phyloP scores from a whole-genome alignment of 495 filamentous ascomycete genomes.

The Neurospora sp. region DNA sequence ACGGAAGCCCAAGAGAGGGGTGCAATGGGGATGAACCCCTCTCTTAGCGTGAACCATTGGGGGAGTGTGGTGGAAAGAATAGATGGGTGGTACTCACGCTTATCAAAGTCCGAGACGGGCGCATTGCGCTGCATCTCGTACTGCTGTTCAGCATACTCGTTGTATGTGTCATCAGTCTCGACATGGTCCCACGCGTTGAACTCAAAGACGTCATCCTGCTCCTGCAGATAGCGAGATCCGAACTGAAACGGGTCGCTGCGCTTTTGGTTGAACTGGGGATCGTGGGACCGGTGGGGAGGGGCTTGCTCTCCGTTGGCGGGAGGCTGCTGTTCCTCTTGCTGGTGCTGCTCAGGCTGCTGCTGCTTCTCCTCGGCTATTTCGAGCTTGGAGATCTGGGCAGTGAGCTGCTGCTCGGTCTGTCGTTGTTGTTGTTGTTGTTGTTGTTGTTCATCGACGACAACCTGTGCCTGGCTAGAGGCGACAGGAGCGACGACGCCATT shows the following conservation, averaged over 20 bases:
- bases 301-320: too few species aligned
- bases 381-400: slow-evolving; percentile 19
- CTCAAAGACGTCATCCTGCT: slow-evolving; percentile 79
- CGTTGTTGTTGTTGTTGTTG: background rate
- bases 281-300: slow-evolving; percentile 40
- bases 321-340: slow-evolving; percentile 12
- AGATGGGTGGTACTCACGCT: slow-evolving; percentile 35
- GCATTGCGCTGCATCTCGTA: slow-evolving; percentile 69
- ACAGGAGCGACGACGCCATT: slow-evolving; percentile 6
- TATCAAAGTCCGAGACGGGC: slow-evolving; percentile 82
- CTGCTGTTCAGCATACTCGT: slow-evolving; percentile 69
- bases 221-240: slow-evolving; percentile 73
- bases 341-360: slow-evolving; percentile 3
- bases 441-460: background rate
- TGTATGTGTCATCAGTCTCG: slow-evolving; percentile 73
- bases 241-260: slow-evolving; percentile 88
- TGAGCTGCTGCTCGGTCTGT: slow-evolving; percentile 11
- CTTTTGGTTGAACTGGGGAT: slow-evolving; percentile 59
- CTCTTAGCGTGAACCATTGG: background rate
- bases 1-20: slow-evolving; percentile 18
- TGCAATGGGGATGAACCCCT: background rate
- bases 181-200: slow-evolving; percentile 99
- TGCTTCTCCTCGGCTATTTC: slow-evolving; percentile 13
- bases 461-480: background rate
- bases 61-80: background rate